These are phyloP conservation scores for Sesbania bispinosa DNA, from an alignment of 306 rosid species.

Conservation along the genomic window DNA sequence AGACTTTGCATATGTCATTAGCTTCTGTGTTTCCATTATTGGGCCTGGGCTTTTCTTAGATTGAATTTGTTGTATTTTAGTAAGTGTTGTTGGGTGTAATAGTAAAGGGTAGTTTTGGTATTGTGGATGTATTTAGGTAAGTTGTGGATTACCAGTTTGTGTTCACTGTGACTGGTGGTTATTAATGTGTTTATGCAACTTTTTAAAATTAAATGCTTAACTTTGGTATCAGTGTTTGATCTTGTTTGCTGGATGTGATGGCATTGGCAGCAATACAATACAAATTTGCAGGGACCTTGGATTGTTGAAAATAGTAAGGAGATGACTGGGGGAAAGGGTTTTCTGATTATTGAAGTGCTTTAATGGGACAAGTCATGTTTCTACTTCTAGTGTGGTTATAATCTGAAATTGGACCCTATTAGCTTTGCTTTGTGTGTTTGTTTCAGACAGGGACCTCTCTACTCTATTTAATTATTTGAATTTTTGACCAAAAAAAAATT, in stretches of 20 bases:
- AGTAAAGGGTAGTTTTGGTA: not conserved
- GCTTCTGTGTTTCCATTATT: not conserved
- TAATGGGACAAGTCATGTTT: not conserved
- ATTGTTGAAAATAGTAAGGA: not conserved
- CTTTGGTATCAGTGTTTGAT: not conserved
- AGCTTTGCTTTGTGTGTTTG: too few relatives aligned
- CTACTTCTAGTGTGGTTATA: too few relatives aligned
- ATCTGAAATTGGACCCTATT: too few relatives aligned
- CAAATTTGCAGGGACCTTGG: not conserved
- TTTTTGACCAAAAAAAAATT: too few relatives aligned
- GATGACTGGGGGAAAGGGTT: not conserved
- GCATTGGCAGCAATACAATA: too few relatives aligned
- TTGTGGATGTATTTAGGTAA: conserved; percentile 8
- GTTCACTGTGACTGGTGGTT: not conserved
- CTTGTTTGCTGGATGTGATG: not conserved
- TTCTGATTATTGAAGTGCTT: not conserved
- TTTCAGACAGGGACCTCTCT: not conserved
- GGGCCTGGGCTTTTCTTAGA: not conserved
- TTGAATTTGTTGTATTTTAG: too few relatives aligned
- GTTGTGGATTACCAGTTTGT: too few relatives aligned
- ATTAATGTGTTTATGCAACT: not conserved
- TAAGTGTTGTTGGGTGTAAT: not conserved
- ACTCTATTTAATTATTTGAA: too few relatives aligned
- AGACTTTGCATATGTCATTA: conserved; percentile 5
- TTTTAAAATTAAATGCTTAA: not conserved